A percentile compares a stretch with the other conserved stretches of the same genome.
Evolutionary conservation across 106 monocot species (phyloP).

Genomic region (Hemerocallis citrina): DNA sequence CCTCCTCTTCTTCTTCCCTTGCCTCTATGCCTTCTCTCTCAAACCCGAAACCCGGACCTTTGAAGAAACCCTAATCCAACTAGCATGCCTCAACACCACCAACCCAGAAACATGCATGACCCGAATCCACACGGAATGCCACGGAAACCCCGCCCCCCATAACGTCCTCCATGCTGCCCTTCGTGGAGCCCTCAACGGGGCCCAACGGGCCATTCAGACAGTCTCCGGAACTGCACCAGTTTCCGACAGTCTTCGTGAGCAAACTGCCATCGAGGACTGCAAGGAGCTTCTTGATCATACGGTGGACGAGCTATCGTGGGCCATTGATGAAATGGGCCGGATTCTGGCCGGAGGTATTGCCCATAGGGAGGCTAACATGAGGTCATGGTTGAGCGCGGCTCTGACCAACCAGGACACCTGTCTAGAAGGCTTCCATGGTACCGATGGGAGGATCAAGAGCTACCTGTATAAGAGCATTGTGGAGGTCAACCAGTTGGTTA

Average conservation of each 20-base stretch:
- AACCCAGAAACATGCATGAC: slow-evolving; percentile 40
- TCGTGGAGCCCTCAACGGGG: slow-evolving; percentile 55
- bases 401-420: slow-evolving; percentile 88
- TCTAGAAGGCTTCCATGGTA: slow-evolving; percentile 79
- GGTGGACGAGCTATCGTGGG: slow-evolving; percentile 52
- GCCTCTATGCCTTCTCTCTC: slow-evolving; percentile 4
- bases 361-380: slow-evolving; percentile 40
- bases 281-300: slow-evolving; percentile 68
- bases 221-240: slow-evolving; percentile 21
- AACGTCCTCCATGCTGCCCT: slow-evolving; percentile 55
- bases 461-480: slow-evolving; percentile 25
- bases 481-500: slow-evolving; percentile 50
- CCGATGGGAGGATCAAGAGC: slow-evolving; percentile 40
- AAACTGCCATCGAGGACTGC: slow-evolving; percentile 70
- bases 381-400: slow-evolving; percentile 83
- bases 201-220: slow-evolving; percentile 27
- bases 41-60: slow-evolving; percentile 17
- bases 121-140: slow-evolving; percentile 39
- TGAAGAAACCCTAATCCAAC: slow-evolving; percentile 41
- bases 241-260: slow-evolving; percentile 42
- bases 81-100: slow-evolving; percentile 50
- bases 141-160: slow-evolving; percentile 10
- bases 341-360: slow-evolving; percentile 10
- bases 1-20: slow-evolving; percentile 18
- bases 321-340: slow-evolving; percentile 36